Percentiles rank a stretch among this genome's conserved stretches.
These are phyloP conservation scores for Aspergillus udagawae DNA, from an alignment of 2,329 filamentous ascomycete species.

Conservation along the genomic window DNA sequence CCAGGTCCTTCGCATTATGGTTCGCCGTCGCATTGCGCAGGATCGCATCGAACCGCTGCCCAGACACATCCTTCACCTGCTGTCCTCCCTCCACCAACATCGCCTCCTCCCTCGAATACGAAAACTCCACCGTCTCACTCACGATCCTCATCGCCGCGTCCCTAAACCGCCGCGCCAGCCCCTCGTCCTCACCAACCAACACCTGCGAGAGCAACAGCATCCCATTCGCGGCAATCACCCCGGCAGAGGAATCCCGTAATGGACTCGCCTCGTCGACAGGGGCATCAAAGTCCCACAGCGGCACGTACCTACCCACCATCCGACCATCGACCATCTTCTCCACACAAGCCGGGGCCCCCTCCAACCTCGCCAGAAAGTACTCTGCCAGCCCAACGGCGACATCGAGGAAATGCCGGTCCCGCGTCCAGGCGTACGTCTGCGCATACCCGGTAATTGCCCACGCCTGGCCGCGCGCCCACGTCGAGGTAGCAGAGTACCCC, in stretches of 20 bases:
- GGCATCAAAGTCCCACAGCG: slow-evolving; percentile 42
- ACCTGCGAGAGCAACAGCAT: slow-evolving; percentile 36
- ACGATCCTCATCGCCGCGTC: slow-evolving; percentile 8
- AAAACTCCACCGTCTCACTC: slow-evolving; percentile 6
- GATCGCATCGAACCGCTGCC: slow-evolving; percentile 32
- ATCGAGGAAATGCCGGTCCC: slow-evolving; percentile 24
- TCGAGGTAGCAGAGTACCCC: slow-evolving; percentile 17
- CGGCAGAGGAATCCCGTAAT: slow-evolving; percentile 39
- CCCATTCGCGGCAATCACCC: slow-evolving; percentile 41
- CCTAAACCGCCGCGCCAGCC: slow-evolving; percentile 3
- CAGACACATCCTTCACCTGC: slow-evolving; percentile 13
- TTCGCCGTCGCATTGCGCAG: slow-evolving; percentile 37
- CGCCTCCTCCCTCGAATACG: background rate
- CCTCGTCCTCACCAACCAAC: slow-evolving; percentile 1
- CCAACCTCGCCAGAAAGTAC: slow-evolving; percentile 35
- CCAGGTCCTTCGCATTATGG: slow-evolving; percentile 34
- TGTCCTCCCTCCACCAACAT: background rate
- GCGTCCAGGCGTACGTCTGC: slow-evolving; percentile 40
- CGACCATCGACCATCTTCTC: background rate
- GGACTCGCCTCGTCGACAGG: slow-evolving; percentile 16
- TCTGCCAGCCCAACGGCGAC: slow-evolving; percentile 34
- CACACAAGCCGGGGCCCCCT: slow-evolving; percentile 23
- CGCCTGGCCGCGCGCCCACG: slow-evolving; percentile 22
- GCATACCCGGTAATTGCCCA: slow-evolving; percentile 29
- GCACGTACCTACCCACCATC: slow-evolving; percentile 14